Conservation (phyloP, 2,329 filamentous ascomycete genomes). For the Rutstroemia sp. region DNA sequence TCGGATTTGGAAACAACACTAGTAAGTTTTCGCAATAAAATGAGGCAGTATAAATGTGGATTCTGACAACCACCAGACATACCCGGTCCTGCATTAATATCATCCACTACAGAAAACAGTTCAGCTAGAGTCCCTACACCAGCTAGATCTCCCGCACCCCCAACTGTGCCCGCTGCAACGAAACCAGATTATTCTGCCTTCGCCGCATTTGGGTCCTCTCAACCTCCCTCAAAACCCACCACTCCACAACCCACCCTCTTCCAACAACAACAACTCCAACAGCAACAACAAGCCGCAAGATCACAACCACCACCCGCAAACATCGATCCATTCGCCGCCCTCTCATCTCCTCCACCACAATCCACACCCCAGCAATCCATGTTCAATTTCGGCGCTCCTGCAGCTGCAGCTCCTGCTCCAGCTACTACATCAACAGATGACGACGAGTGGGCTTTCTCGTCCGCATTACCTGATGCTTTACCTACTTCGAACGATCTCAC, state of each 20-base stretch:
- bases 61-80: conserved; percentile 42
- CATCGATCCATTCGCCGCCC: conserved; percentile 48
- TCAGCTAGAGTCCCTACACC: conserved; percentile 45
- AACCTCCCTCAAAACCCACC: conserved; percentile 40
- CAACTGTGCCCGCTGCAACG: conserved; percentile 12
- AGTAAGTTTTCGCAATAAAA: conserved; percentile 38
- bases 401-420: conserved; percentile 30
- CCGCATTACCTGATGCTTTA: conserved; percentile 62
- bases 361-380: conserved; percentile 42
- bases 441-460: conserved; percentile 92
- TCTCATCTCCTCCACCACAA: conserved; percentile 35
- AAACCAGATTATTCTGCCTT: conserved; percentile 42
- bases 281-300: conserved; percentile 28
- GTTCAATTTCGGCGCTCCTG: conserved; percentile 32
- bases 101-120: conserved; percentile 54
- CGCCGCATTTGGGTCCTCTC: conserved; percentile 46
- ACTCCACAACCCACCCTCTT: conserved; percentile 45
- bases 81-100: conserved; percentile 55
- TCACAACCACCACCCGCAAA: conserved; percentile 36
- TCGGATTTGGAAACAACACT: conserved; percentile 67
- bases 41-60: neutral
- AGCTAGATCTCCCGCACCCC: conserved; percentile 26
- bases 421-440: conserved; percentile 52
- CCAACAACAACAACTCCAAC: conserved; percentile 33
- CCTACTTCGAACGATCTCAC: conserved; percentile 46